Base-by-base conservation (phyloP, 1,139 yeast genomes). In the Casaregolazyma lundiana region DNA sequence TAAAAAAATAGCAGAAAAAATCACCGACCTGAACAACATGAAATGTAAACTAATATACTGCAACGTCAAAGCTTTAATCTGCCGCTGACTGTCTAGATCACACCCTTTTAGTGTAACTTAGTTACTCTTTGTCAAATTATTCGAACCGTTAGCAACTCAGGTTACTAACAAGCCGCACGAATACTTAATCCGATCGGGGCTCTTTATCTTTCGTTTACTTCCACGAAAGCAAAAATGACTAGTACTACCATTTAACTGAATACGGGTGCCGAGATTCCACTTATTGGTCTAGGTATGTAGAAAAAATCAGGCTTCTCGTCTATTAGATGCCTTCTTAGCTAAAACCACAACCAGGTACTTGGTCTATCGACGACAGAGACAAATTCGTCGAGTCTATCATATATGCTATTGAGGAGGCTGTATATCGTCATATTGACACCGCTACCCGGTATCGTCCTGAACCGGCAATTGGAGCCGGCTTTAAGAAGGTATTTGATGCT, bases 381-480 rank as follows among this genome's bases (percentile, higher is more conserved):
- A 16, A 22, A 13, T 44, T 44, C 32, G 29, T 19, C 17, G 47
- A 44, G 9, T 35, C 49, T 6, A 41, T 46, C 8, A 38, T 19
- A 16, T 43, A 32, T 24, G 51, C 50, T 39, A 41, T 49, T 17
- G 46, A 46, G 45, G 50, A 49, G 20, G 53, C 55, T 16, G 84
- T 84, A 0, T 79, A 77, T 60, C 65, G 72, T 36, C 84, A 77
- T 56, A 77, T 80, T 51, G 84, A 80, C 57, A 76, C 84, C 2
- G 84, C 84, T 4, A 75, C 72, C 32, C 64, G 72, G 39, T 80
- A 80, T 56, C 69, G 69, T 5, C 78, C 77, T 49, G 84, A 80
- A 57, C 61, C 53, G 6, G 73, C 73, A 48, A 80, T 79, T 18
- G 83, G 82, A 11, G 58, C 63, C 41, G 85, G 61, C 18, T 46